phyloP scores from a whole-genome alignment of 805 yeast species.

The Grigorovia transvaalensis region DNA sequence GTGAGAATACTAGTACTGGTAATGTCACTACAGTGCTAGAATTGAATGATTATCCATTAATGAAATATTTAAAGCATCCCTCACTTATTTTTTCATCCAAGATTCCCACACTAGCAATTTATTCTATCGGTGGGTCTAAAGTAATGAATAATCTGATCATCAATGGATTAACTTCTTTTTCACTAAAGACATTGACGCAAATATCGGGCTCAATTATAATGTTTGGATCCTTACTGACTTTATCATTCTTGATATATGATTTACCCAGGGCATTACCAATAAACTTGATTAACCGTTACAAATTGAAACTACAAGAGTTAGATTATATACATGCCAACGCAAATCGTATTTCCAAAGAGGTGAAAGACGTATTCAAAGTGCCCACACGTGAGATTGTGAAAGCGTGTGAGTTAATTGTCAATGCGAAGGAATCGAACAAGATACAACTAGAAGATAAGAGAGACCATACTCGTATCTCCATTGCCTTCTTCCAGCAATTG shows the following conservation, averaged over 20 bases:
- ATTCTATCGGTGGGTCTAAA: slow-evolving; percentile 33
- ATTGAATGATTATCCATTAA: slow-evolving; percentile 14
- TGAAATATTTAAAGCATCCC: slow-evolving; percentile 25
- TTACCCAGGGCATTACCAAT: slow-evolving; percentile 84
- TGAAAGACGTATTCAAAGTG: slow-evolving; percentile 64
- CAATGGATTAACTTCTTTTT: slow-evolving; percentile 30
- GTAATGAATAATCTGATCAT: slow-evolving; percentile 29
- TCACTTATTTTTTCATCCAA: slow-evolving; percentile 27
- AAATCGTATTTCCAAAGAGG: slow-evolving; percentile 68
- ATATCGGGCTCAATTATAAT: slow-evolving; percentile 46
- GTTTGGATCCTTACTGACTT: slow-evolving; percentile 41
- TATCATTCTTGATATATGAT: slow-evolving; percentile 61
- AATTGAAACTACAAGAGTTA: slow-evolving; percentile 45
- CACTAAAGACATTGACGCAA: slow-evolving; percentile 31
- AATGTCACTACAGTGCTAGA: slow-evolving; percentile 11
- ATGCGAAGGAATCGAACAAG: slow-evolving; percentile 17
- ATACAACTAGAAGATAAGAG: slow-evolving; percentile 19
- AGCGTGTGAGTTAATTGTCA: slow-evolving; percentile 22
- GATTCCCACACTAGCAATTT: slow-evolving; percentile 26
- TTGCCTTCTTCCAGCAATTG: slow-evolving; percentile 19
- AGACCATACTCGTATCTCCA: slow-evolving; percentile 17
- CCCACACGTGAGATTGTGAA: slow-evolving; percentile 68
- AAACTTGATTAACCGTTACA: slow-evolving; percentile 66
- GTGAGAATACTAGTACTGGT: neutral
- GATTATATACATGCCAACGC: slow-evolving; percentile 79